phyloP scores from a whole-genome alignment of 2,329 filamentous ascomycete species.

The Rhinocladiella similis region DNA sequence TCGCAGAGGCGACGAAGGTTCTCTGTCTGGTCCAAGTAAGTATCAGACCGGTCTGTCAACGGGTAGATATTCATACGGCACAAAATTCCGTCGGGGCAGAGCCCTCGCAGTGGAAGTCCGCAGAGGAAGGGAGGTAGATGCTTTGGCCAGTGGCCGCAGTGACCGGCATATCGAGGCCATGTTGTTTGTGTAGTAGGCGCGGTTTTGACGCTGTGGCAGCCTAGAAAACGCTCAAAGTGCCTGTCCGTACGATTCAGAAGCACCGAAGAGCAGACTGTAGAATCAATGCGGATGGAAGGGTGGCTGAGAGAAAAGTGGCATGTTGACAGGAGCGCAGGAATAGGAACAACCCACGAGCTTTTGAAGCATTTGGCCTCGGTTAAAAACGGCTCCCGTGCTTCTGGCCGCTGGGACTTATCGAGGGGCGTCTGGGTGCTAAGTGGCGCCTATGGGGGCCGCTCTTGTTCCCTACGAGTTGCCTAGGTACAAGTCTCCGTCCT shows the following conservation, averaged over 20 bases:
- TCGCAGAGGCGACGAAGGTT: conserved; percentile 39
- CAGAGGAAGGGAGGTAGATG: conserved; percentile 11
- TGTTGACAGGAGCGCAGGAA: background rate
- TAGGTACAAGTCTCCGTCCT: too few species aligned
- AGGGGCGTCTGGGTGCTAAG: too few species aligned
- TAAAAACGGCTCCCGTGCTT: too few species aligned
- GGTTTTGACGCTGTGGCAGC: too few species aligned
- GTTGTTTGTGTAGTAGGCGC: conserved; percentile 8
- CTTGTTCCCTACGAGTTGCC: too few species aligned
- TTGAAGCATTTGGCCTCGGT: background rate
- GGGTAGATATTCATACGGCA: conserved; percentile 38
- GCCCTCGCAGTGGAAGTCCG: conserved; percentile 8
- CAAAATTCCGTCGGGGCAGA: conserved; percentile 27
- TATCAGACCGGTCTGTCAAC: conserved; percentile 1
- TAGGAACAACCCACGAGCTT: background rate
- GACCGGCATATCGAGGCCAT: conserved; percentile 53
- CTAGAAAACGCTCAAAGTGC: too few species aligned
- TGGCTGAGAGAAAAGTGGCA: background rate
- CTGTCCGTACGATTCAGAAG: too few species aligned
- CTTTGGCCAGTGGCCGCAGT: conserved; percentile 40
- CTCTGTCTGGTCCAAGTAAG: conserved; percentile 14
- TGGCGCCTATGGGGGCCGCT: too few species aligned
- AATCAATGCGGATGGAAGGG: background rate
- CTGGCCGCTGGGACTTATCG: too few species aligned
- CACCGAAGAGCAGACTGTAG: background rate